A percentile compares a stretch with the other conserved stretches of the same genome.
Evolutionary conservation across 495 filamentous ascomycete genomes (phyloP).

Genomic region (Cetradonia linearis): DNA sequence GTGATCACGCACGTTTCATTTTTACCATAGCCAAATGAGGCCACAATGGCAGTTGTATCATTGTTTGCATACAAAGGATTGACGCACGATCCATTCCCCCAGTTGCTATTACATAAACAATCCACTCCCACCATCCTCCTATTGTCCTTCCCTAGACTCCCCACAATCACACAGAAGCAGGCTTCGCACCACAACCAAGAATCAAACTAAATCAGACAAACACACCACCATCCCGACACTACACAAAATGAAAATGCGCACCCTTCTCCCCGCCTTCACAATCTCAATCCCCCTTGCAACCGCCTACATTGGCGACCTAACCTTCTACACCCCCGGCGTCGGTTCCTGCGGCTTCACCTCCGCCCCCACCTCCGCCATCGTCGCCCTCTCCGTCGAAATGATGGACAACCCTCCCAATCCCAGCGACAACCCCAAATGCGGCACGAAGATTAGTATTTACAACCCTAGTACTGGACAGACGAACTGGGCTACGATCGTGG

Average conservation of each 20-base stretch:
- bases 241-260: not conserved
- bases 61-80: too few relatives aligned
- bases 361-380: not conserved
- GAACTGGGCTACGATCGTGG: constrained; percentile 3
- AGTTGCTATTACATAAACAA: too few relatives aligned
- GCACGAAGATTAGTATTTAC: constrained; percentile 9
- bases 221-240: not conserved
- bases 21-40: too few relatives aligned
- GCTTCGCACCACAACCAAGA: too few relatives aligned
- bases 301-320: constrained; percentile 8
- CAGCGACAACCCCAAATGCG: constrained; percentile 14
- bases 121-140: too few relatives aligned
- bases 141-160: too few relatives aligned
- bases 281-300: not conserved
- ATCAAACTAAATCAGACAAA: not conserved
- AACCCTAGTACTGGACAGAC: constrained; percentile 6
- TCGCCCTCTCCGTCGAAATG: constrained; percentile 10
- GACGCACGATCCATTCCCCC: too few relatives aligned
- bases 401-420: constrained; percentile 15
- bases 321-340: constrained; percentile 11
- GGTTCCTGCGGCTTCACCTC: constrained; percentile 14
- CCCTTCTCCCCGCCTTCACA: not conserved
- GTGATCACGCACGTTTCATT: too few relatives aligned
- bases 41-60: too few relatives aligned
- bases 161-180: too few relatives aligned